Percentiles rank a stretch among this genome's conserved stretches.
phyloP scores from a whole-genome alignment of 2,329 filamentous ascomycete genomes.

The Pleurostoma richardsiae region DNA sequence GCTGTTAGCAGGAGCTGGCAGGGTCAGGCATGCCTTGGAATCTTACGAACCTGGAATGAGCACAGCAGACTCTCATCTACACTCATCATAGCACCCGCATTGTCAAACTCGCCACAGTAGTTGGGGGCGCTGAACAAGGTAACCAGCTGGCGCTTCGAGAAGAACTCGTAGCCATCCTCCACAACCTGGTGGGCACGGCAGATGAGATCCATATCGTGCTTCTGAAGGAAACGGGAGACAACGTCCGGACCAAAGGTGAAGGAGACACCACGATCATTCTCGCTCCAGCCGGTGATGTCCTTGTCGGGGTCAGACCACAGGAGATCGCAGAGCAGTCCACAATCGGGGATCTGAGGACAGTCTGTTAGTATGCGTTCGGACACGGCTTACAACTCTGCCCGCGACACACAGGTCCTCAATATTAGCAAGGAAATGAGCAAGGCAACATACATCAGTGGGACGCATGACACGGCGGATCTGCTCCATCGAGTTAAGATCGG shows the following conservation, averaged over 20 bases:
- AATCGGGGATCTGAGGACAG: slow-evolving; percentile 84
- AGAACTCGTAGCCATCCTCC: slow-evolving; percentile 99
- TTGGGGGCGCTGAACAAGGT: slow-evolving; percentile 98
- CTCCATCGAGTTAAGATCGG: slow-evolving; percentile 98
- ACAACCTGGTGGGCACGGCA: slow-evolving; percentile 98
- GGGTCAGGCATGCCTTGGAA: background rate
- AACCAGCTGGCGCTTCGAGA: slow-evolving; percentile 95
- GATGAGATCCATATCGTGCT: slow-evolving; percentile 99
- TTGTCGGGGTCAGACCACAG: slow-evolving; percentile 99
- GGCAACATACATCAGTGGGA: slow-evolving; percentile 83
- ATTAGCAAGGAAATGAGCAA: slow-evolving; percentile 5
- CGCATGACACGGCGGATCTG: slow-evolving; percentile 99
- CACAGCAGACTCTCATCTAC: slow-evolving; percentile 97
- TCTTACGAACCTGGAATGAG: slow-evolving; percentile 80
- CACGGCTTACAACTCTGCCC: too few species aligned
- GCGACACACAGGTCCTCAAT: background rate
- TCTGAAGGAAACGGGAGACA: slow-evolving; percentile 94
- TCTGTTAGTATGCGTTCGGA: slow-evolving; percentile 3
- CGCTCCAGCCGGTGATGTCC: slow-evolving; percentile 98
- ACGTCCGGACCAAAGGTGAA: slow-evolving; percentile 98
- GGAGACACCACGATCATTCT: slow-evolving; percentile 97
- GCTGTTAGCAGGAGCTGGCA: slow-evolving; percentile 8
- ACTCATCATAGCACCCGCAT: slow-evolving; percentile 99
- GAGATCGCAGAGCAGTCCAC: slow-evolving; percentile 93
- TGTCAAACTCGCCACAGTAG: slow-evolving; percentile 99